Percentiles rank a stretch among this genome's conserved stretches.
Evolutionary conservation across 2,329 filamentous ascomycete species (phyloP).

Genomic region (Neonectria punicea): DNA sequence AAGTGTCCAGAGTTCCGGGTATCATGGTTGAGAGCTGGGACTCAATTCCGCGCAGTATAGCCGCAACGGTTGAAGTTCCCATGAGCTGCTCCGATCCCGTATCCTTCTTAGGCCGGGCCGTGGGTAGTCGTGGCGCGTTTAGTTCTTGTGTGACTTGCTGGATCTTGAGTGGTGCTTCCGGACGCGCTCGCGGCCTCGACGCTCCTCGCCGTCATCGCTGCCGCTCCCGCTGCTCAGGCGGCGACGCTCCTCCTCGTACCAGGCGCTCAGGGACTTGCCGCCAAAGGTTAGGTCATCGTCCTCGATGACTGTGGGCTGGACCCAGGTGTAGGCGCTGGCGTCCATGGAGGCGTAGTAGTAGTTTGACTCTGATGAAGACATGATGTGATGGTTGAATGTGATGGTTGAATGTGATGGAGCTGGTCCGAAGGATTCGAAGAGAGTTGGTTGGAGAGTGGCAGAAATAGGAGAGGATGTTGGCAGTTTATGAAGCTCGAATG

Average conservation of each 20-base stretch:
- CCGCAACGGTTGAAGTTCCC: slow-evolving; percentile 5
- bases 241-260: slow-evolving; percentile 69
- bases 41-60: background rate
- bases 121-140: slow-evolving; percentile 21
- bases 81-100: background rate
- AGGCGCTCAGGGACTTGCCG: slow-evolving; percentile 67
- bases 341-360: slow-evolving; percentile 51
- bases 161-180: slow-evolving; percentile 44
- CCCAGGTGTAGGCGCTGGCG: slow-evolving; percentile 54
- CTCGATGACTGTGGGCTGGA: slow-evolving; percentile 66
- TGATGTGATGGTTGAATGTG: slow-evolving; percentile 18
- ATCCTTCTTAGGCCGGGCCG: background rate
- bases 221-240: slow-evolving; percentile 53
- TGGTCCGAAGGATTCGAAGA: background rate
- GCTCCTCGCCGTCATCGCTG: slow-evolving; percentile 51
- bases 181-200: slow-evolving; percentile 52
- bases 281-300: slow-evolving; percentile 71
- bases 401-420: background rate
- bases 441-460: background rate
- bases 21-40: slow-evolving; percentile 32
- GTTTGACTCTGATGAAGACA: slow-evolving; percentile 40
- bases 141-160: slow-evolving; percentile 47
- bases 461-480: background rate
- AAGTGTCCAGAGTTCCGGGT: slow-evolving; percentile 26
- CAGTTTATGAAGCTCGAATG: slow-evolving; percentile 12